Conservation (phyloP, 129 eudicot species). For the Arctium minus region DNA sequence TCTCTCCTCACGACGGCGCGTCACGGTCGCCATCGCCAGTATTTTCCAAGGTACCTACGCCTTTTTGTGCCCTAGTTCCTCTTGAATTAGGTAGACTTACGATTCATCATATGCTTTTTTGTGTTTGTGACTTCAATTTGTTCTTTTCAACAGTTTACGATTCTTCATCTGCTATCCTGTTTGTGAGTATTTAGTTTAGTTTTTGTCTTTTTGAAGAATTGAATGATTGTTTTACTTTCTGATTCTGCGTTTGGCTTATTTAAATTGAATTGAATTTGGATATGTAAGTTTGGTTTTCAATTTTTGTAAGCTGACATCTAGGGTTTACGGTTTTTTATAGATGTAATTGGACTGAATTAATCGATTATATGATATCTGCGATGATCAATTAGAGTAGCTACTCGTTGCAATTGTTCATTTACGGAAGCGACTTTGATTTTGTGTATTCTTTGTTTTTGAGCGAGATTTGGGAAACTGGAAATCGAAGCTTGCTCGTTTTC, state of each 20-base stretch:
- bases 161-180: slow-evolving; percentile 1
- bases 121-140: slow-evolving; percentile 5
- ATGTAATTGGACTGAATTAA: background rate
- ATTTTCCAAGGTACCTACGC: slow-evolving; percentile 1
- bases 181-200: background rate
- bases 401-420: background rate
- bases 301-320: slow-evolving; percentile 5
- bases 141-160: background rate
- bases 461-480: slow-evolving; percentile 5
- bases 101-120: background rate
- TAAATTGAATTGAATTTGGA: background rate
- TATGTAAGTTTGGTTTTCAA: slow-evolving; percentile 5
- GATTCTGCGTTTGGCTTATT: slow-evolving; percentile 2
- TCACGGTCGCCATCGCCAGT: slow-evolving; percentile 9
- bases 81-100: background rate
- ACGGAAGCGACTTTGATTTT: background rate
- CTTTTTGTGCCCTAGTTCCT: slow-evolving; percentile 1
- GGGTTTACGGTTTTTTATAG: background rate
- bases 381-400: background rate
- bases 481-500: background rate
- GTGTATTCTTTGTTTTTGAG: background rate
- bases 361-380: background rate
- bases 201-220: slow-evolving; percentile 1
- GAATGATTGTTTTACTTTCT: background rate
- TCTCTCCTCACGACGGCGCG: slow-evolving; percentile 17